Conservation (phyloP, 1,284 basidiomycete species). For the Heliocybe sulcata region DNA sequence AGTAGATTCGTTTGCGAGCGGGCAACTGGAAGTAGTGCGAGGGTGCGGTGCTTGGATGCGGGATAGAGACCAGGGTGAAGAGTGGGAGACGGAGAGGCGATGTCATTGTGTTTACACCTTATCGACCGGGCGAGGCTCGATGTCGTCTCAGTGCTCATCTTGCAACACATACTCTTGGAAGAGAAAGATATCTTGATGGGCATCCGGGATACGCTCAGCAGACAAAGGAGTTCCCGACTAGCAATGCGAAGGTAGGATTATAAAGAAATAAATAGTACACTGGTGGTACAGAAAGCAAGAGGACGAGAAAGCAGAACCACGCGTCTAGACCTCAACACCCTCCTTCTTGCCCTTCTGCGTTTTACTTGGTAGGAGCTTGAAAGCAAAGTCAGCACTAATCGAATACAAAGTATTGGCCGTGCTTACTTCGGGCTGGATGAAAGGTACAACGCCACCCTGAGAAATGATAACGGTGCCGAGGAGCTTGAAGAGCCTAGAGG, state of each 20-base stretch:
- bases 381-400: slow-evolving; percentile 3
- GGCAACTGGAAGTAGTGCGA: no score
- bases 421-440: slow-evolving; percentile 35
- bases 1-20: neutral
- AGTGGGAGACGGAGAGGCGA: no score
- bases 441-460: slow-evolving; percentile 87
- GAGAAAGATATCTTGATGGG: no score
- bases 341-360: slow-evolving; percentile 31
- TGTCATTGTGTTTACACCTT: no score
- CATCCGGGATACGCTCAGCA: neutral
- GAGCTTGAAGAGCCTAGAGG: slow-evolving; percentile 58
- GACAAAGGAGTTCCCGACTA: neutral
- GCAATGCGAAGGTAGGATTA: neutral
- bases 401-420: slow-evolving; percentile 1
- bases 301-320: neutral
- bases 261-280: neutral
- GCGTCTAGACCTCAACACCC: slow-evolving; percentile 13
- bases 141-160: no score
- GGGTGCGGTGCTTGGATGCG: no score
- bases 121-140: no score
- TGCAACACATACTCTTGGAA: no score
- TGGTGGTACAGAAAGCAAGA: neutral
- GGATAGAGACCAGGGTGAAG: no score
- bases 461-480: slow-evolving; percentile 85
- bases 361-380: slow-evolving; percentile 40